phyloP scores from a whole-genome alignment of 2,329 filamentous ascomycete species.

The Cladobotryum protrusum region DNA sequence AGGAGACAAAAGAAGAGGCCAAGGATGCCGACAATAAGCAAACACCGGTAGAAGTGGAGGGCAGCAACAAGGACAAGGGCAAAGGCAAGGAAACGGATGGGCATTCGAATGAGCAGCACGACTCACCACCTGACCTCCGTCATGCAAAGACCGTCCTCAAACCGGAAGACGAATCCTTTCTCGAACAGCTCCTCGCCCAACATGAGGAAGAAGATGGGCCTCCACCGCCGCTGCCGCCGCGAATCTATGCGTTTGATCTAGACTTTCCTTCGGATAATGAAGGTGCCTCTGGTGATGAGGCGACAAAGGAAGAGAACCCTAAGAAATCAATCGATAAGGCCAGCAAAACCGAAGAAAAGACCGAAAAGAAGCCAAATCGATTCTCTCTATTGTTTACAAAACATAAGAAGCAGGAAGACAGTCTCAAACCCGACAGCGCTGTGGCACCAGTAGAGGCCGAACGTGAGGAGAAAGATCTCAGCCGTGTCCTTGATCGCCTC shows the following conservation, averaged over 20 bases:
- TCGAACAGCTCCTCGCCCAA: conserved; percentile 46
- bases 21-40: conserved; percentile 12
- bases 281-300: conserved; percentile 19
- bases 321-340: conserved; percentile 17
- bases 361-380: conserved; percentile 29
- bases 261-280: conserved; percentile 37
- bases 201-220: conserved; percentile 29
- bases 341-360: conserved; percentile 19
- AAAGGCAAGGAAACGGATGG: conserved; percentile 8
- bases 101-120: conserved; percentile 16
- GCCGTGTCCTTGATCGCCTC: conserved; percentile 72
- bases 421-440: conserved; percentile 27
- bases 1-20: conserved; percentile 29
- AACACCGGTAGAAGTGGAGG: neutral
- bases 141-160: conserved; percentile 42
- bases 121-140: conserved; percentile 21
- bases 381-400: conserved; percentile 31
- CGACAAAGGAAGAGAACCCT: conserved; percentile 20
- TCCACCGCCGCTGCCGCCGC: conserved; percentile 51
- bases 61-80: neutral
- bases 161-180: conserved; percentile 52
- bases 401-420: conserved; percentile 33
- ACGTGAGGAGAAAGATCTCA: conserved; percentile 64
- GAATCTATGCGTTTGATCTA: conserved; percentile 44
- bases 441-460: conserved; percentile 37